Evolutionary conservation across 2,329 filamentous ascomycete genomes (phyloP).

Genomic region (Xylaria arbuscula): DNA sequence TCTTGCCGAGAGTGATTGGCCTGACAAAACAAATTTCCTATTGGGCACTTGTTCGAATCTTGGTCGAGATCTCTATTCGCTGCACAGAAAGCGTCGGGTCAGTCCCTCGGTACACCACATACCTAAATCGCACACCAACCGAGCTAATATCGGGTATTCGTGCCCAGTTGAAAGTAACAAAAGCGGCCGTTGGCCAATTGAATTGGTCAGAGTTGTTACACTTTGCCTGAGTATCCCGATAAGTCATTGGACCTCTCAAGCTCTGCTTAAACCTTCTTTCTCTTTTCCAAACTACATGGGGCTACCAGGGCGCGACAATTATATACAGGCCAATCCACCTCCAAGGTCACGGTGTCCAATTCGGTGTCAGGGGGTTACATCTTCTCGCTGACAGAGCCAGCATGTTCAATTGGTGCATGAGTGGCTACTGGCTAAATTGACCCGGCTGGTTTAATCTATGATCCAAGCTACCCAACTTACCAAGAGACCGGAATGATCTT

Average conservation of each 20-base stretch:
- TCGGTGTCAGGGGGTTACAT: slow-evolving; percentile 21
- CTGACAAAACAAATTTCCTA: no score
- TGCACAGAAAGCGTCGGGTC: not conserved
- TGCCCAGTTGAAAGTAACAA: not conserved
- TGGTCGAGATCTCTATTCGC: not conserved
- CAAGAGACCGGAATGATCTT: not conserved
- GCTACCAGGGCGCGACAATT: not conserved
- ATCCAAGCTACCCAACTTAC: slow-evolving; percentile 4
- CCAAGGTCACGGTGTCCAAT: slow-evolving; percentile 15
- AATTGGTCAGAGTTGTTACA: not conserved
- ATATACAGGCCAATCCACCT: not conserved
- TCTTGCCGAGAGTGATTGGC: no score
- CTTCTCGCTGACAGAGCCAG: slow-evolving; percentile 8
- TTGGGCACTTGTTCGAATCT: no score
- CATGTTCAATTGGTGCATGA: slow-evolving; percentile 6
- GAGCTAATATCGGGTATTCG: not conserved
- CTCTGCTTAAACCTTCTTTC: not conserved
- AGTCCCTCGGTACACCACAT: not conserved
- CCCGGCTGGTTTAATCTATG: slow-evolving; percentile 28
- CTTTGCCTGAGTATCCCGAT: not conserved
- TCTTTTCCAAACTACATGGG: not conserved
- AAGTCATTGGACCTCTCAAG: not conserved
- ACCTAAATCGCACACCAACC: not conserved
- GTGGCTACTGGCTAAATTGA: slow-evolving; percentile 31
- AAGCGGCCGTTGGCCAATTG: not conserved